Percentiles rank a stretch among this genome's conserved stretches.
phyloP scores from a whole-genome alignment of 1,284 basidiomycete genomes.

The Cystobasidiaceae sp. region DNA sequence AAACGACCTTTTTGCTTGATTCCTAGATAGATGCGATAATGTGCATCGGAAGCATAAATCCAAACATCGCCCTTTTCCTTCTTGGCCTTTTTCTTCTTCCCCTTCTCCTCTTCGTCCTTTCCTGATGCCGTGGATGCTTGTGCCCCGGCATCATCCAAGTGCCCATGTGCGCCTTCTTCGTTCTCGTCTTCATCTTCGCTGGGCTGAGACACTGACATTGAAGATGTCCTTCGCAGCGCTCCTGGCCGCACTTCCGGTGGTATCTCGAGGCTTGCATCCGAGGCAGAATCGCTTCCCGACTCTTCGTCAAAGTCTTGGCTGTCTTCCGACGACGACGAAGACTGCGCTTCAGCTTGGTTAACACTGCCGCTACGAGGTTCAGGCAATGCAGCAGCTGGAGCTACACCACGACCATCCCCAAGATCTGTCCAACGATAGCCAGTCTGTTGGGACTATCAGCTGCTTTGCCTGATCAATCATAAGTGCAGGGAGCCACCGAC shows the following conservation, averaged over 20 bases:
- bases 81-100: conserved; percentile 50
- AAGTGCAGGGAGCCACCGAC: neutral
- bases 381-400: conserved; percentile 43
- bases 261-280: conserved; percentile 2
- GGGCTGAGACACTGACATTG: neutral
- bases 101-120: conserved; percentile 56
- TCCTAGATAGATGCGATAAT: conserved; percentile 65
- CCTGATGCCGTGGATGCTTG: conserved; percentile 43
- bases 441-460: conserved; percentile 52
- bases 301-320: too few species aligned
- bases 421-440: conserved; percentile 58
- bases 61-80: conserved; percentile 27
- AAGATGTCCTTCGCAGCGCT: neutral
- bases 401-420: conserved; percentile 57
- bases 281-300: too few species aligned
- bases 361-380: neutral
- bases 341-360: neutral
- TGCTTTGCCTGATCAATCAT: conserved; percentile 49
- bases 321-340: neutral
- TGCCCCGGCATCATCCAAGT: too few species aligned
- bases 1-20: conserved; percentile 63
- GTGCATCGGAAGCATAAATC: conserved; percentile 25
- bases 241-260: conserved; percentile 1
- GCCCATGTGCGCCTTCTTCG: too few species aligned
- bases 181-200: conserved; percentile 43